phyloP scores from a whole-genome alignment of 371 early-diverging fungal genomes.

The Thermomucor indicae-seudaticae region DNA sequence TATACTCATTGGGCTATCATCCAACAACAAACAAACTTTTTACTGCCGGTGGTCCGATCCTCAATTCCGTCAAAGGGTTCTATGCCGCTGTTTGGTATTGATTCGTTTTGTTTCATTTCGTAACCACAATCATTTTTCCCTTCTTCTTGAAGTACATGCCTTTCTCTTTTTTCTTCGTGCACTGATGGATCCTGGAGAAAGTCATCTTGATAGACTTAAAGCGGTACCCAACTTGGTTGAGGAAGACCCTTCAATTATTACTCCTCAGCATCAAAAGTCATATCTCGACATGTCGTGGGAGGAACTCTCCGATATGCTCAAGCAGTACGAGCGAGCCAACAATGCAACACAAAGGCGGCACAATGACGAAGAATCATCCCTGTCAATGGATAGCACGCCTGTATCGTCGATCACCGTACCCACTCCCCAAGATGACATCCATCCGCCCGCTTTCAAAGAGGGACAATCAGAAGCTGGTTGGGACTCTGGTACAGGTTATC shows the following conservation, averaged over 20 bases:
- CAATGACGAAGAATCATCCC: neutral
- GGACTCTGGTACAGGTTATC: slow-evolving; percentile 19
- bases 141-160: too few relatives aligned
- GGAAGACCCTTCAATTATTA: slow-evolving; percentile 37
- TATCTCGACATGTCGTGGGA: slow-evolving; percentile 13
- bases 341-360: neutral
- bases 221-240: slow-evolving; percentile 37
- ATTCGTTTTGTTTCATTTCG: too few relatives aligned
- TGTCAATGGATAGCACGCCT: too few relatives aligned
- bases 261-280: slow-evolving; percentile 16
- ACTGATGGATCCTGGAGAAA: slow-evolving; percentile 49
- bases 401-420: neutral
- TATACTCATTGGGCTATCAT: slow-evolving; percentile 55
- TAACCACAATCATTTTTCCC: too few relatives aligned
- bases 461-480: slow-evolving; percentile 8
- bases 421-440: neutral
- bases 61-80: slow-evolving; percentile 50
- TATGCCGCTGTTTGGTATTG: slow-evolving; percentile 44
- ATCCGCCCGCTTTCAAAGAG: slow-evolving; percentile 5
- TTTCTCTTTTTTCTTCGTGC: too few relatives aligned
- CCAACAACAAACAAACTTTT: slow-evolving; percentile 39
- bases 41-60: slow-evolving; percentile 66
- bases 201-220: slow-evolving; percentile 38
- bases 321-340: neutral
- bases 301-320: slow-evolving; percentile 3